Evolutionary conservation across 1,284 basidiomycete genomes (phyloP).

Genomic region (Hymenochaete sp.): DNA sequence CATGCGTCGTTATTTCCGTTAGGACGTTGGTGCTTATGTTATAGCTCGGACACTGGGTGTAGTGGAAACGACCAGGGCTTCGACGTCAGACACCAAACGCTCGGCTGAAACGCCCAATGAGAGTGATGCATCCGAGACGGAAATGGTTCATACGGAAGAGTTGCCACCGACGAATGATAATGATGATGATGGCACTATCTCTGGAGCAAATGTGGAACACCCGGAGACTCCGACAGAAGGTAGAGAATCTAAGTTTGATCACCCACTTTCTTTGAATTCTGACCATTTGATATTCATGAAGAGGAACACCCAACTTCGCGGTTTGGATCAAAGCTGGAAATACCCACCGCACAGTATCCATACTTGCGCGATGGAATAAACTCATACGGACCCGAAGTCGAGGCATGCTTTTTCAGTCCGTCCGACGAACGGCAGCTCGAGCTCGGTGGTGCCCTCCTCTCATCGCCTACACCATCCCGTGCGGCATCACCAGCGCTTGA

Average conservation of each 20-base stretch:
- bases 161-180: background rate
- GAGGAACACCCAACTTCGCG: no score
- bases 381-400: conserved; percentile 20
- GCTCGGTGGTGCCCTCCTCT: conserved; percentile 60
- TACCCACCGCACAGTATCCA: conserved; percentile 4
- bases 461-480: conserved; percentile 58
- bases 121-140: conserved; percentile 4
- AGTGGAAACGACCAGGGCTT: conserved; percentile 60
- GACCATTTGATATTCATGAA: no score
- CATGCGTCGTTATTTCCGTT: no score
- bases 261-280: no score
- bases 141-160: background rate
- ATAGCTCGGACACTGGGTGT: conserved; percentile 76
- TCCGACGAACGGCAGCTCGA: conserved; percentile 38
- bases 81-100: conserved; percentile 44
- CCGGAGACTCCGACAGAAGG: no score
- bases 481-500: conserved; percentile 55
- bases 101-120: conserved; percentile 11
- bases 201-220: background rate
- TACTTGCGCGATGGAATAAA: background rate
- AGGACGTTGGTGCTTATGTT: conserved; percentile 72
- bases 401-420: conserved; percentile 38
- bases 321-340: conserved; percentile 2
- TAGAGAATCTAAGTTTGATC: no score
- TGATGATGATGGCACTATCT: background rate